phyloP scores from a whole-genome alignment of 495 filamentous ascomycete genomes.

The Lichenothelia convexa region DNA sequence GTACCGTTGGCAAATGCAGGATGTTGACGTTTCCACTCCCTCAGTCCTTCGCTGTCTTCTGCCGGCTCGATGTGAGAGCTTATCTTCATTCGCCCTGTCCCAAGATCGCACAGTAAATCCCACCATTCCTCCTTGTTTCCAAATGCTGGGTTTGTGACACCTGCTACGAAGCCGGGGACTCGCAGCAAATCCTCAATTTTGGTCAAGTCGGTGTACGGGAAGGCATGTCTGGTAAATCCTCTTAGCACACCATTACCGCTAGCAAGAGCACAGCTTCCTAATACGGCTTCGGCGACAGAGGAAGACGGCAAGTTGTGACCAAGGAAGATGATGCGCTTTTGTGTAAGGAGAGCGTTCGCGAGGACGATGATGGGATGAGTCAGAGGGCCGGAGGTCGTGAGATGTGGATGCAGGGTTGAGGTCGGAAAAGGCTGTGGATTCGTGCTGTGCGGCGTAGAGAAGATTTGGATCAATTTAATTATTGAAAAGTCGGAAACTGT shows the following conservation, averaged over 20 bases:
- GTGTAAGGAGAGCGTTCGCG: conserved; percentile 71
- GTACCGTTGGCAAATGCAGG: conserved; percentile 26
- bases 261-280: conserved; percentile 81
- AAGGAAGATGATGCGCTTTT: conserved; percentile 91
- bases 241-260: conserved; percentile 75
- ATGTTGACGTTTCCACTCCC: conserved; percentile 73
- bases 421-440: conserved; percentile 71
- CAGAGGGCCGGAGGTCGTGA: conserved; percentile 72
- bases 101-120: conserved; percentile 90
- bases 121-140: conserved; percentile 94
- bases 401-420: conserved; percentile 63
- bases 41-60: conserved; percentile 58
- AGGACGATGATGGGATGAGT: conserved; percentile 67
- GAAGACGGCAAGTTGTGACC: conserved; percentile 87
- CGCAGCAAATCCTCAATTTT: conserved; percentile 94
- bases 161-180: conserved; percentile 93
- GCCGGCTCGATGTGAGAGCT: conserved; percentile 61
- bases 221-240: conserved; percentile 93
- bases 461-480: conserved; percentile 90
- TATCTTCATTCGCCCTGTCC: conserved; percentile 85
- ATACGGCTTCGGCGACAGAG: conserved; percentile 86
- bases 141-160: conserved; percentile 93
- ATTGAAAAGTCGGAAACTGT: conserved; percentile 95
- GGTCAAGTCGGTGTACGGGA: conserved; percentile 93
- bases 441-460: conserved; percentile 60